These are phyloP conservation scores for Cephalotrichum gorgonifer DNA, from an alignment of 2,329 filamentous ascomycete species.

Conservation along the genomic window DNA sequence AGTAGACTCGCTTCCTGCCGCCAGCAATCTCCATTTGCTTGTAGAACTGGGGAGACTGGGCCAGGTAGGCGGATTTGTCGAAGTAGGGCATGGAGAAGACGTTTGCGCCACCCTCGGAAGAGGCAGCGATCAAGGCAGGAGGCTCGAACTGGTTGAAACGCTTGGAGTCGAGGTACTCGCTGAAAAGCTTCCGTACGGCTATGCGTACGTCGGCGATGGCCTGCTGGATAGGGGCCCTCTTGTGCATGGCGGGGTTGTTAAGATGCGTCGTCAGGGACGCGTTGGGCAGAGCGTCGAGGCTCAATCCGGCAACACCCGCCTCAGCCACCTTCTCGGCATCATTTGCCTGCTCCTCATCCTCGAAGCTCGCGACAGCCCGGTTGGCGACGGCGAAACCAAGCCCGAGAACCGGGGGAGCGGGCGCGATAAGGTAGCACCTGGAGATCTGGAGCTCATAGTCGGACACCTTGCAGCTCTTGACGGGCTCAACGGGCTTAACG, in stretches of 20 bases:
- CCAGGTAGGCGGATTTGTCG: slow-evolving; percentile 68
- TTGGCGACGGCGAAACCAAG: slow-evolving; percentile 47
- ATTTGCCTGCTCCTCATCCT: slow-evolving; percentile 39
- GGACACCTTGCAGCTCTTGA: slow-evolving; percentile 77
- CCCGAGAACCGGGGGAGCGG: slow-evolving; percentile 46
- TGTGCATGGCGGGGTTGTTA: slow-evolving; percentile 87
- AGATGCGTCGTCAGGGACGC: slow-evolving; percentile 78
- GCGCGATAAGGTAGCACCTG: slow-evolving; percentile 70
- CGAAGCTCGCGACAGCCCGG: slow-evolving; percentile 45
- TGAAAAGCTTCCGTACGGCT: slow-evolving; percentile 60
- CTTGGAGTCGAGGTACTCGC: slow-evolving; percentile 64
- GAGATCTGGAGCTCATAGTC: slow-evolving; percentile 79
- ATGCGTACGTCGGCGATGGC: slow-evolving; percentile 52
- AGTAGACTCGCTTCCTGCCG: slow-evolving; percentile 66
- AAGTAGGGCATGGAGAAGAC: slow-evolving; percentile 91
- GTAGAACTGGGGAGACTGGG: slow-evolving; percentile 76
- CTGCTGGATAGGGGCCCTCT: slow-evolving; percentile 83
- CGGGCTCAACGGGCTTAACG: slow-evolving; percentile 72
- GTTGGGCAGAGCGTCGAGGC: slow-evolving; percentile 44
- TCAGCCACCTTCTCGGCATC: slow-evolving; percentile 25
- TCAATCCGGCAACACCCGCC: slow-evolving; percentile 21
- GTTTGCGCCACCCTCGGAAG: slow-evolving; percentile 85
- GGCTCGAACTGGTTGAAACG: slow-evolving; percentile 80
- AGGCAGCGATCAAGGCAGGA: slow-evolving; percentile 78
- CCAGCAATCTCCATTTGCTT: slow-evolving; percentile 81